Conservation (phyloP, 192 early-diverging fungal species). For the Backusella westeae region DNA sequence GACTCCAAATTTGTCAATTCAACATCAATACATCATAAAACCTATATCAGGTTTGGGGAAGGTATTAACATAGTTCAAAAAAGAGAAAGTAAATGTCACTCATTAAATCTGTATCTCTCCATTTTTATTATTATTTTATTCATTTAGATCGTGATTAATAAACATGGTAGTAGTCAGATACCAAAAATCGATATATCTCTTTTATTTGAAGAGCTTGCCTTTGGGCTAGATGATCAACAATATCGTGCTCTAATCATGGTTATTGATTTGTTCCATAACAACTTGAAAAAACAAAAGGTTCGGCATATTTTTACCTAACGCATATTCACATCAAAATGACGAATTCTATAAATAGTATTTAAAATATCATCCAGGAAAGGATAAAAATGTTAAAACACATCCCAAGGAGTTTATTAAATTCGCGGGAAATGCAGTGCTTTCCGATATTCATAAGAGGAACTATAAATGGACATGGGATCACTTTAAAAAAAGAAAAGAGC, state of each 20-base stretch:
- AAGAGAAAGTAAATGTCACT: slow-evolving; percentile 10
- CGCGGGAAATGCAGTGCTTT: slow-evolving; percentile 61
- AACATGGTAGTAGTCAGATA: background rate
- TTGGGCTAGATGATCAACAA: slow-evolving; percentile 74
- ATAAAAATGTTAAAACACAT: slow-evolving; percentile 66
- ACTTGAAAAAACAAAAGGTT: slow-evolving; percentile 32
- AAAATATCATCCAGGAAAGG: slow-evolving; percentile 62
- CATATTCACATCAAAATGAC: background rate
- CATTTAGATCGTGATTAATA: slow-evolving; percentile 17
- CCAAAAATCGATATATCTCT: slow-evolving; percentile 53
- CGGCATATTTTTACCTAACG: background rate
- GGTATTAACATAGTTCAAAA: slow-evolving; percentile 31
- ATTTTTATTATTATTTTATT: background rate
- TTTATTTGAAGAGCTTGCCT: slow-evolving; percentile 78
- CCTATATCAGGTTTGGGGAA: slow-evolving; percentile 76
- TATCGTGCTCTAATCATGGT: slow-evolving; percentile 65
- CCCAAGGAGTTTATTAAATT: slow-evolving; percentile 70
- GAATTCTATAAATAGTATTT: slow-evolving; percentile 49
- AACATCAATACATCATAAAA: slow-evolving; percentile 66
- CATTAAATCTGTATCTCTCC: slow-evolving; percentile 32
- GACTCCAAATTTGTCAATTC: slow-evolving; percentile 34
- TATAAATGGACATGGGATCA: slow-evolving; percentile 73
- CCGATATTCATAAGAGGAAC: slow-evolving; percentile 73
- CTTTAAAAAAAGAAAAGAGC: slow-evolving; percentile 63
- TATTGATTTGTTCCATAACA: slow-evolving; percentile 36